Evolutionary conservation across 352 stramenopile genomes (phyloP), one percentile per base, ranked within the genome.

Genomic region (Phytophthora cryptogea): DNA sequence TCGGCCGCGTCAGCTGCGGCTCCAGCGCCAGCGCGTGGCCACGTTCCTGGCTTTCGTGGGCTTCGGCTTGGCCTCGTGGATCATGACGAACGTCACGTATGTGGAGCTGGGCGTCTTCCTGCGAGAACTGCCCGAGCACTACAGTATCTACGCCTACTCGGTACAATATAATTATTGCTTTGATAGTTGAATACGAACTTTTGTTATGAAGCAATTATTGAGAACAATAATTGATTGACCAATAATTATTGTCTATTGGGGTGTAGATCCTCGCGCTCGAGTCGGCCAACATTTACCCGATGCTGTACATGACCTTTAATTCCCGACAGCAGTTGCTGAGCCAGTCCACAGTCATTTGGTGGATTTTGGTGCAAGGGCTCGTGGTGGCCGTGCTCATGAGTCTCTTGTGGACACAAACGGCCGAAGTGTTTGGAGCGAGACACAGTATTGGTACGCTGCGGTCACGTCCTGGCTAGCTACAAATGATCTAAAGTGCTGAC

Each of bases 231-330:
- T 3, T 1, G 1, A 23, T 23, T 23, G 20, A 23, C 20, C 20
- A 23, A 35, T 28, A 42, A 42, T 42, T 44, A 44, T 27, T 40
- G 28, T 3, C 2, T 2, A 23, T 23, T 23, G 20, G 20, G 1
- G 20, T 2, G n/a, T 49, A 85, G 68, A 87, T 89, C 40, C 74
- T 91, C 26, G 82, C 81, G 5, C 62, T 91, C 2, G 77, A 91
- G 52, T 88, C 79, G 4, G 71, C 79, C 43, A 89, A 91, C 42
- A 59, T 89, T 26, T 91, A 89, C 32, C 82, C 79, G 45, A 66
- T 86, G 47, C 64, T 91, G 23, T 88, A 89, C 68, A 86, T 91
- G 78, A 8, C 72, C 1, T 54, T 91, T 8, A 89, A 88, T 42
- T 32, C 57, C 17, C 62, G 46, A 14, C 58, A 78, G 27, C 78